Conservation (phyloP, 2,329 filamentous ascomycete genomes). For the Aspergillus glaucus region DNA sequence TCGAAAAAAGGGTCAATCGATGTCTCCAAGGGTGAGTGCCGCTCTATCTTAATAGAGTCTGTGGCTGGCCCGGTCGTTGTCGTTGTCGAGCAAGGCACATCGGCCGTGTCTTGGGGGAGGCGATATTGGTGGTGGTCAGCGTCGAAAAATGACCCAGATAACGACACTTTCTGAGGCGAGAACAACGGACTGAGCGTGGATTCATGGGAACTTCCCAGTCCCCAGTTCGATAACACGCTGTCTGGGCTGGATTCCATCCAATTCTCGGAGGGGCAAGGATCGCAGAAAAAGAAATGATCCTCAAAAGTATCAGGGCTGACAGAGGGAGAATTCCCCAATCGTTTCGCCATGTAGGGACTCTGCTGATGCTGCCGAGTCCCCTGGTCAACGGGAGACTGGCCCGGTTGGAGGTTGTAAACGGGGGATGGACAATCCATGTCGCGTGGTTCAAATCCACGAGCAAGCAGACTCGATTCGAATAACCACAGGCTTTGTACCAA, state of each 20-base stretch:
- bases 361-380: constrained; percentile 9
- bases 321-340: constrained; percentile 11
- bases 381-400: constrained; percentile 19
- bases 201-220: constrained; percentile 3
- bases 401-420: constrained; percentile 12
- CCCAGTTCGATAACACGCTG: neutral
- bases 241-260: constrained; percentile 20
- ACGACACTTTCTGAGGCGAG: constrained; percentile 5
- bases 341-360: constrained; percentile 8
- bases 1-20: constrained; percentile 2
- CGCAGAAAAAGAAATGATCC: constrained; percentile 8
- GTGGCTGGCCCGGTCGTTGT: neutral
- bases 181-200: constrained; percentile 9
- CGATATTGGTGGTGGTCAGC: constrained; percentile 4
- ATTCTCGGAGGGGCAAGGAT: constrained; percentile 12
- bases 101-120: neutral
- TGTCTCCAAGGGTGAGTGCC: neutral
- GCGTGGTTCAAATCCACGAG: neutral
- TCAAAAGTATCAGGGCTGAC: constrained; percentile 9
- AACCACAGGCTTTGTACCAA: neutral
- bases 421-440: constrained; percentile 19
- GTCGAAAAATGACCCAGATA: constrained; percentile 2
- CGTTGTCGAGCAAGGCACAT: neutral
- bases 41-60: neutral
- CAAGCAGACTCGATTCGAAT: neutral